Evolutionary conservation across 352 stramenopile genomes (phyloP), one percentile per base, ranked within the genome.

Genomic region (Phytophthora sansomeana): DNA sequence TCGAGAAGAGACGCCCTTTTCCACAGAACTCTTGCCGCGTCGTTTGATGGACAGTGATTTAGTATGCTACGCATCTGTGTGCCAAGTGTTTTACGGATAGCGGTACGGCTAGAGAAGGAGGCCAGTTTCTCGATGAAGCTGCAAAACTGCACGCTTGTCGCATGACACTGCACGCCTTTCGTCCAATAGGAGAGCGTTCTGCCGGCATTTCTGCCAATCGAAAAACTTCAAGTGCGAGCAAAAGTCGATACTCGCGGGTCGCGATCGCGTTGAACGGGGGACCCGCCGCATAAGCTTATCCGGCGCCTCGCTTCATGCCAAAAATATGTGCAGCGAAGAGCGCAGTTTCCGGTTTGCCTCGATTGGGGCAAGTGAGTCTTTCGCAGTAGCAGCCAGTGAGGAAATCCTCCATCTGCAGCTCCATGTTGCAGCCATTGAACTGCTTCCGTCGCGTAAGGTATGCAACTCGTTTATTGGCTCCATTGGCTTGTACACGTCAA

Each of bases 281-380:
- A 72, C 35, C 43, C 50, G 61, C 54, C 53, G 50, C 49, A 66
- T 70, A 65, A 64, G 5, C 32, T 72, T 72, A 63, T 69, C 64
- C 49, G 64, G 58, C 43, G 51, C 29, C 59, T 50, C 19, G 29
- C 36, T 38, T 56, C 46, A 33, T 55, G 56, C 60, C 68, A 72
- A 80, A 77, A 75, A 80, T 80, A 75, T 80, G 71, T 71, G 63
- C 55, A 74, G 63, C 54, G 35, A 36, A 5, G 63, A 39, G 39
- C 48, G 54, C 69, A 77, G 69, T 77, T 77, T 77, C 58, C 58
- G 71, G 58, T 73, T 73, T 69, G 53, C 58, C 30, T 63, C n/a
- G 26, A 46, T 14, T 35, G 19, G 13, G 42, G 49, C 59, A 77
- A 70, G 53, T 59, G 50, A 56, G 6, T 62, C 5, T 56, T 5